Base-by-base conservation (phyloP, 2,329 filamentous ascomycete genomes). In the Paraconiothyrium brasiliense region DNA sequence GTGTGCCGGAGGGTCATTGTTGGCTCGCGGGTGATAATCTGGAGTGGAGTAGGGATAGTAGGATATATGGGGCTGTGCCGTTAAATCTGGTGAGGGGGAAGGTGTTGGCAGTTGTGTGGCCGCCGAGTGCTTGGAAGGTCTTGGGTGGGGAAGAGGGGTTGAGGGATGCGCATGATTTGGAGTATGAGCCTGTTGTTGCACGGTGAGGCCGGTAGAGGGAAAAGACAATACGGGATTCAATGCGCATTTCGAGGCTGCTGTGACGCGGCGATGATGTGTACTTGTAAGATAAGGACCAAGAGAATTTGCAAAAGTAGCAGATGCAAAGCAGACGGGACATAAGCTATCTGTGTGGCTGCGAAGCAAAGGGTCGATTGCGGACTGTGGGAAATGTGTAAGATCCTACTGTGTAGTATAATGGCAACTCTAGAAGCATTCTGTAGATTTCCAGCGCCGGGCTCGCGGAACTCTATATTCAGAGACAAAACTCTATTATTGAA, bases 1-100 rank as follows among this genome's bases (percentile, higher is more conserved):
- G 91, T 84, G 91, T 99, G 16, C 95, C 95, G 0, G 84, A 91
- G 73, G 95, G 95, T 1, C 95, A 99, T 82, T 96, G 93, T 72
- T 98, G 93, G 88, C 83, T 97, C 7, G 87, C 89, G 2, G 95
- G 95, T 2, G 95, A 99, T 78, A 98, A 98, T 78, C 75, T 97
- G 63, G 84, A 88, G 3, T 90, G 87, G 71, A 97, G 93, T 27
- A 84, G 92, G 66, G 95, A 99, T 81, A 97, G 93, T 47, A 88
- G 95, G 64, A 84, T 89, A 44, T 97, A 91, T 80, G 95, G 95
- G 0, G 93, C 95, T 0, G 77, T 99, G 32, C 95, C 95, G 0
- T 81, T 99, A 73, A 94, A 88, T 1, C 81, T 99, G 65, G 87
- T 99, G 48, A 89, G 86, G 70, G 93, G 93, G 50, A 98, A 97